Evolutionary conservation across 23 red algal genomes (phyloP).

Genomic region (Gracilariopsis chorda): DNA sequence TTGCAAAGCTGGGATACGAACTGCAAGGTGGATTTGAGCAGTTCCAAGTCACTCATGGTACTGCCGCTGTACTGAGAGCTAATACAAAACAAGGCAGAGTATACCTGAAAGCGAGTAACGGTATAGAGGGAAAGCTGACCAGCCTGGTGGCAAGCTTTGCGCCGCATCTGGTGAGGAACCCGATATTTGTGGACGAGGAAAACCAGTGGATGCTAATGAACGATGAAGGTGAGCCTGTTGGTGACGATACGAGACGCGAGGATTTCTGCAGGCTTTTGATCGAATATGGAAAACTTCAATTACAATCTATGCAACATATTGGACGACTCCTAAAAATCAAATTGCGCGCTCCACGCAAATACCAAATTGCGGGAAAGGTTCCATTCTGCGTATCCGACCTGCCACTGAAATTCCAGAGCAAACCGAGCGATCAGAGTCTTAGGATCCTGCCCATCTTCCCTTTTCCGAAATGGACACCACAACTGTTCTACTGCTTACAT

Average conservation of each 20-base stretch:
- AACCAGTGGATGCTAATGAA: slow-evolving; percentile 41
- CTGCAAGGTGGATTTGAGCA: slow-evolving; percentile 1
- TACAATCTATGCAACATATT: no score
- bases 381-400: no score
- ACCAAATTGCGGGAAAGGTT: no score
- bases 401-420: no score
- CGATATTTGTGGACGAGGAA: background rate
- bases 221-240: background rate
- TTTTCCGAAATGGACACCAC: no score
- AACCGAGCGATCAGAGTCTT: no score
- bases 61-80: background rate
- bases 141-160: background rate
- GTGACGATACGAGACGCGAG: background rate
- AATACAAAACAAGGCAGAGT: slow-evolving; percentile 10
- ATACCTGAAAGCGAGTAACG: background rate
- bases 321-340: no score
- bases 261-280: no score
- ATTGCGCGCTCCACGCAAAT: no score
- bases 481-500: no score
- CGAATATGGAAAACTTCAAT: no score
- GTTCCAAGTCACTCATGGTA: background rate
- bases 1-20: background rate
- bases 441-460: no score
- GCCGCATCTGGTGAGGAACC: background rate
- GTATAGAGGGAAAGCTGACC: background rate